A percentile compares a stretch with the other conserved stretches of the same genome.
phyloP scores from a whole-genome alignment of 2,329 filamentous ascomycete species.

The Teratosphaeria pseudoeucalypti region DNA sequence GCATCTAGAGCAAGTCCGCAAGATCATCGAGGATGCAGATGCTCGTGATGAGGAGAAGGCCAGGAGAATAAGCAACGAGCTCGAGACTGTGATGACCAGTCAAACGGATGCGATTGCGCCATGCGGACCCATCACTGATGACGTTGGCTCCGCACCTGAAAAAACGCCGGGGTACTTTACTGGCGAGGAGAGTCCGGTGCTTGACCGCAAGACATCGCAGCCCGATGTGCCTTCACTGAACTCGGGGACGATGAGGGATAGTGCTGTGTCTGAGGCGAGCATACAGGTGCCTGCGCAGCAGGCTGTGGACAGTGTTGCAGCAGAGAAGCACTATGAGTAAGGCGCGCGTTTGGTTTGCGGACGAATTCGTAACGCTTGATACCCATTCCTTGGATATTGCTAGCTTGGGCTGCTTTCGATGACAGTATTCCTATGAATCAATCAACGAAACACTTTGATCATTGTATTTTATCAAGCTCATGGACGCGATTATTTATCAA shows the following conservation, averaged over 20 bases:
- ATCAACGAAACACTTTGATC: too few species aligned
- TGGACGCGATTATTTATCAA: too few species aligned
- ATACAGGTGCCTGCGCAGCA: neutral
- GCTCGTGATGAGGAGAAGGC: constrained; percentile 6
- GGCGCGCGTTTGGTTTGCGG: neutral
- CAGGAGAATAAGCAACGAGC: constrained; percentile 3
- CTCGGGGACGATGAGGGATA: neutral
- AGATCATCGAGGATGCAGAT: neutral
- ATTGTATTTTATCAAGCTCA: too few species aligned
- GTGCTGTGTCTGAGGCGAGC: neutral
- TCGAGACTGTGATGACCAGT: neutral
- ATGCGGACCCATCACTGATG: neutral
- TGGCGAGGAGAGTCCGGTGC: neutral
- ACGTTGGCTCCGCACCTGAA: neutral
- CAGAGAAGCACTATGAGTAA: neutral
- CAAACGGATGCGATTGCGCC: neutral
- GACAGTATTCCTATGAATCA: too few species aligned
- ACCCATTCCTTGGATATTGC: neutral
- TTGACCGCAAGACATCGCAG: neutral
- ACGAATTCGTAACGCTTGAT: neutral
- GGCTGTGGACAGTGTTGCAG: neutral
- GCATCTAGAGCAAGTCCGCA: constrained; percentile 1
- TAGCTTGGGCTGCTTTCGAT: neutral
- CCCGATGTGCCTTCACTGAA: neutral
- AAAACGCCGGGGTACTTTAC: neutral